Percentiles rank a stretch among this genome's conserved stretches.
Conservation (phyloP, 169 alveolate genomes). For the Plasmodium blacklocki region DNA sequence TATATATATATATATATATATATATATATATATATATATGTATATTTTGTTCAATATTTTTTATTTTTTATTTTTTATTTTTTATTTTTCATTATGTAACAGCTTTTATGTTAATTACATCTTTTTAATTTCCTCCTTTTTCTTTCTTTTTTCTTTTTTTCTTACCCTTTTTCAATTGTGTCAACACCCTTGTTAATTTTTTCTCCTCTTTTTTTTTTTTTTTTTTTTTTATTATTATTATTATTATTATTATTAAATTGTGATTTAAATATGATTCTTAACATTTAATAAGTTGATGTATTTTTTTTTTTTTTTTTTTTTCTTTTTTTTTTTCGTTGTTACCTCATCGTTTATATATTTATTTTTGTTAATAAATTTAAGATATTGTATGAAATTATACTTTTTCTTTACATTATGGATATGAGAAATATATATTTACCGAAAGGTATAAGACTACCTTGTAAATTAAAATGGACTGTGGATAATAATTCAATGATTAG, state of each 20-base stretch:
- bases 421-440: constrained; percentile 51
- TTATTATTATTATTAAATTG: too few relatives aligned
- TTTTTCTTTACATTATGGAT: constrained; percentile 40
- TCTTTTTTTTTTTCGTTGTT: too few relatives aligned
- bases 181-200: neutral
- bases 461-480: constrained; percentile 73
- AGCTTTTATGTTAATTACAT: neutral
- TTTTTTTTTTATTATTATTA: too few relatives aligned
- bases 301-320: too few relatives aligned
- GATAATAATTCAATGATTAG: constrained; percentile 60
- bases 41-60: neutral
- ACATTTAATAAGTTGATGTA: too few relatives aligned
- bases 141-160: neutral
- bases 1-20: neutral
- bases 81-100: neutral
- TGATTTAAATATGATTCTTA: too few relatives aligned
- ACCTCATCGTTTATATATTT: neutral
- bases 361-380: constrained; percentile 4
- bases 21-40: neutral
- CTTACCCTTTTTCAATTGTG: neutral
- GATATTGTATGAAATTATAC: neutral
- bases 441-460: constrained; percentile 28
- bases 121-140: neutral
- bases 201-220: neutral
- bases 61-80: constrained; percentile 1